phyloP scores from a whole-genome alignment of 148 eudicot genomes.

The Salicornia ramosissima region DNA sequence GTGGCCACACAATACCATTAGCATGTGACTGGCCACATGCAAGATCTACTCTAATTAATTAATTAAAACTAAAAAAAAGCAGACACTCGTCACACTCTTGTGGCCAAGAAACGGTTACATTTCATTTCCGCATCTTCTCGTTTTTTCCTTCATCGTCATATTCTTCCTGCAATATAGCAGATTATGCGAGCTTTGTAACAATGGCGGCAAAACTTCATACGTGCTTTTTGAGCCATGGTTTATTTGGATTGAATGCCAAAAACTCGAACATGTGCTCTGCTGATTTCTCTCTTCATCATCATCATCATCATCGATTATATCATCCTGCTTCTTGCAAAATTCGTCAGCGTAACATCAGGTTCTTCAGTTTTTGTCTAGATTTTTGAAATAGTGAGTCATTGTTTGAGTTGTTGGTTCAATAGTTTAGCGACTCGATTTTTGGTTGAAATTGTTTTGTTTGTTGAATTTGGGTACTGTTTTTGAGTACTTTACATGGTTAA shows the following conservation, averaged over 20 bases:
- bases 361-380: background rate
- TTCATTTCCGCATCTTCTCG: background rate
- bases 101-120: constrained; percentile 12
- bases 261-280: constrained; percentile 9
- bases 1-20: no score
- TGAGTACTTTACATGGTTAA: background rate
- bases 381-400: background rate
- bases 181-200: background rate
- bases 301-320: background rate
- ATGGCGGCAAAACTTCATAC: constrained; percentile 21
- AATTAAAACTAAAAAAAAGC: no score
- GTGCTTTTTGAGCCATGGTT: constrained; percentile 11
- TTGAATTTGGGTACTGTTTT: background rate
- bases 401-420: background rate
- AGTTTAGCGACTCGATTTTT: background rate
- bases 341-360: constrained; percentile 59
- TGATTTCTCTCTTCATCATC: constrained; percentile 15
- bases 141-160: background rate
- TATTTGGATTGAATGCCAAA: constrained; percentile 4
- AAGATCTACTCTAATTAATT: no score
- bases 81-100: background rate
- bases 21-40: no score
- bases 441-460: background rate
- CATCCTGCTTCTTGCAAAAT: constrained; percentile 40
- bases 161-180: background rate